phyloP scores from a whole-genome alignment of 805 yeast genomes.

The Naumovozyma baii region DNA sequence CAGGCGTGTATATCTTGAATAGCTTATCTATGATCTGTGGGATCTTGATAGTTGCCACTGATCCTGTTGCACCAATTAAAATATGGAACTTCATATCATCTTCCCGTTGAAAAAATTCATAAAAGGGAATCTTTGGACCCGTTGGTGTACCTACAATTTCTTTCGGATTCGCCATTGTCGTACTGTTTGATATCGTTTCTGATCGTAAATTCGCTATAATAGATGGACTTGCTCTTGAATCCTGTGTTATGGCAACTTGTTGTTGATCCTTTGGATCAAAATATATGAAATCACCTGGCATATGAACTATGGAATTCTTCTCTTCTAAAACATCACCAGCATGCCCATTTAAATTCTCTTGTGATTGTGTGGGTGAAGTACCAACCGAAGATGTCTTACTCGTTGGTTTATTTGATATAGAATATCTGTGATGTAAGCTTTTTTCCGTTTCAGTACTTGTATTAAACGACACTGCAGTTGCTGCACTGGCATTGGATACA shows the following conservation, averaged over 20 bases:
- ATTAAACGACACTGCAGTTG: neutral
- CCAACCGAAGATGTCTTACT: conserved; percentile 1
- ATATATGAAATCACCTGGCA: conserved; percentile 31
- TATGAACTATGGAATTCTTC: conserved; percentile 26
- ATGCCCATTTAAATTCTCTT: neutral
- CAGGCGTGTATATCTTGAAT: conserved; percentile 65
- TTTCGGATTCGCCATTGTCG: conserved; percentile 31
- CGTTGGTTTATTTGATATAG: conserved; percentile 43
- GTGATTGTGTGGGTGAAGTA: neutral
- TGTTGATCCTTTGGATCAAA: conserved; percentile 11
- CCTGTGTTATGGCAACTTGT: too few relatives aligned
- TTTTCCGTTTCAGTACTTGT: conserved; percentile 25
- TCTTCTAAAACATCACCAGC: conserved; percentile 13
- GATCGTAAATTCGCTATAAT: too few relatives aligned
- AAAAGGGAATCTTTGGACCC: conserved; percentile 60
- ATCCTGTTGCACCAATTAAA: conserved; percentile 86
- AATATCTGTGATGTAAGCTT: conserved; percentile 41
- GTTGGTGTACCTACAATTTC: conserved; percentile 42
- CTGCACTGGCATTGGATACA: neutral
- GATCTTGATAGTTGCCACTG: conserved; percentile 91
- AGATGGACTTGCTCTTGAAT: neutral
- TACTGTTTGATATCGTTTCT: too few relatives aligned
- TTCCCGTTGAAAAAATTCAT: conserved; percentile 55
- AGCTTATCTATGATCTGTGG: conserved; percentile 83
- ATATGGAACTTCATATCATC: conserved; percentile 85